Evolutionary conservation across 2,329 filamentous ascomycete genomes (phyloP).

Genomic region (Colletotrichum kahawae): DNA sequence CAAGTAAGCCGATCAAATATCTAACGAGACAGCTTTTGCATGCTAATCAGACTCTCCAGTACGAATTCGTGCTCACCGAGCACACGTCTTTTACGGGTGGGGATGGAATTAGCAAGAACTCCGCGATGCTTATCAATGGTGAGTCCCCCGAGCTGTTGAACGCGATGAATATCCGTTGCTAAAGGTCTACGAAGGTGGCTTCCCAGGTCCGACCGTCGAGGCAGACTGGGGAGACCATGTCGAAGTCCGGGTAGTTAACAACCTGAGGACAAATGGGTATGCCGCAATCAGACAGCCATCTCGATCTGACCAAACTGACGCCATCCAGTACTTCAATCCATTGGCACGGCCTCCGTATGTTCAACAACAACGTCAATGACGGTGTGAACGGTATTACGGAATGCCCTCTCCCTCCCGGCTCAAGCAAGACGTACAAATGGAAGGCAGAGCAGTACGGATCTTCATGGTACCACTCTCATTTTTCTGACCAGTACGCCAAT

Average conservation of each 20-base stretch:
- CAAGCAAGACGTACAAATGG: constrained; percentile 39
- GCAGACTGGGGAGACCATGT: constrained; percentile 57
- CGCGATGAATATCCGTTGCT: neutral
- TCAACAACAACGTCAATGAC: constrained; percentile 49
- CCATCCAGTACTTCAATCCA: constrained; percentile 45
- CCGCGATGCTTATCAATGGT: constrained; percentile 29
- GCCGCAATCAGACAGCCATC: neutral
- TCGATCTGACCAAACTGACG: neutral
- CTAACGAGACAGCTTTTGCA: neutral
- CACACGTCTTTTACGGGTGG: constrained; percentile 9
- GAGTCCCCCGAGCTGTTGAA: neutral
- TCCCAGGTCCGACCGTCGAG: constrained; percentile 50
- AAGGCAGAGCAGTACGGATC: constrained; percentile 43
- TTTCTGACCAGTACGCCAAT: constrained; percentile 54
- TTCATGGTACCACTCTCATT: constrained; percentile 54
- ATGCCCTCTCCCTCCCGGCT: constrained; percentile 43
- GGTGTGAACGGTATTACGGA: constrained; percentile 49
- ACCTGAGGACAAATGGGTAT: constrained; percentile 53
- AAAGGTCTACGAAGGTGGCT: neutral
- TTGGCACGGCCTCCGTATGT: constrained; percentile 54
- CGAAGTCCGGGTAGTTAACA: constrained; percentile 69
- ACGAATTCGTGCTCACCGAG: constrained; percentile 22
- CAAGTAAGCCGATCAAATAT: neutral
- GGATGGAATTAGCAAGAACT: constrained; percentile 25
- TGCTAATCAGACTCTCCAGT: constrained; percentile 3